Evolutionary conservation across 345 rosid genomes (phyloP), one percentile per base, ranked within the genome.

Genomic region (Raphanus sativus): DNA sequence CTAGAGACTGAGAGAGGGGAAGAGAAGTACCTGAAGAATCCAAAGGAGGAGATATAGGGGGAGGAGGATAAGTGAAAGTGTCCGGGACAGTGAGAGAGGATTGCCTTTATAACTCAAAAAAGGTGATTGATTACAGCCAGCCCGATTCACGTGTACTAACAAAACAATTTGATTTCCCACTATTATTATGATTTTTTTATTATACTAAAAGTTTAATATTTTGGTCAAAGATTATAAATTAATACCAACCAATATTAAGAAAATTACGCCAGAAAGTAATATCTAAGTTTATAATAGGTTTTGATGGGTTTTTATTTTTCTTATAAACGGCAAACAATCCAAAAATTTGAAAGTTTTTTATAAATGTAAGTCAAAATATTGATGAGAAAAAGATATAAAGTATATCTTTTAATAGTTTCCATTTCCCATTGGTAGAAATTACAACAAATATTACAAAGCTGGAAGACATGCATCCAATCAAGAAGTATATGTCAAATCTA

Each of bases 11-110:
- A 34, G 58, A 65, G 72, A 67, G 30, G 3, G 48, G 56, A 25
- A 67, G 59, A 62, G 52, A 69, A 69, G 61, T 79, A 79, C 82
- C 82, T 79, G 78, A 75, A 68, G 73, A 70, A 80, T 69, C 67
- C 64, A 12, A 61, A 61, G 76, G 74, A 66, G 73, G 74, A 5
- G 32, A 64, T 28, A 74, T 28, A 74, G 58, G 6, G 65, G 48
- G 36, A 74, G 58, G 65, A 52, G 24, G 60, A 71, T 68, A 48
- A 61, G 50, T 68, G 74, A 26, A 17, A 73, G 70, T 61, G 52
- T 36, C 50, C 8, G 24, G 24, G 12, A 60, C 6, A 24, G 63
- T 71, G 74, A 62, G 74, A 67, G 65, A 61, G 4, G 36, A 36
- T 61, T 62, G 29, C 26, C 64, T 66, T 78, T 26, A 45, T 45